These are phyloP conservation scores for Trypanosoma mega DNA, from an alignment of 208 protist genomes.

Conservation along the genomic window DNA sequence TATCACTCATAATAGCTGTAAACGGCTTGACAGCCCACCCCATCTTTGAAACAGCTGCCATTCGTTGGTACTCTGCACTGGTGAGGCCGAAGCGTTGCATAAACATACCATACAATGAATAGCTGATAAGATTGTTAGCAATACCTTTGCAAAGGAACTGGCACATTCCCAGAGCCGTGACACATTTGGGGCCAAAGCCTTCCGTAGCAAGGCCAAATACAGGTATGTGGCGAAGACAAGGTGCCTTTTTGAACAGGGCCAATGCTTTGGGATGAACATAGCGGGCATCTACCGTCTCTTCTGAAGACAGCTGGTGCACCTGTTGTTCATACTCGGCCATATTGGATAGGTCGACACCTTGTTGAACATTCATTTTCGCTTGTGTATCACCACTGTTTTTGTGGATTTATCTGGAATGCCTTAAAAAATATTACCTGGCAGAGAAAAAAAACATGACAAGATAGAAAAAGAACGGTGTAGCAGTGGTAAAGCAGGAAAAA, in stretches of 20 bases:
- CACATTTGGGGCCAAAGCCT: conserved; percentile 36
- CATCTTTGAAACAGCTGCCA: conserved; percentile 35
- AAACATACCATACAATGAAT: conserved; percentile 48
- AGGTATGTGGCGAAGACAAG: conserved; percentile 34
- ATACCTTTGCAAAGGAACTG: conserved; percentile 63
- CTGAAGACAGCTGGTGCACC: background rate
- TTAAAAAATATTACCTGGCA: too few species aligned
- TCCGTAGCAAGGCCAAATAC: conserved; percentile 43
- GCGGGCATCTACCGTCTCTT: conserved; percentile 15
- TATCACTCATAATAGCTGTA: conserved; percentile 56
- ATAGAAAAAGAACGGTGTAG: too few species aligned
- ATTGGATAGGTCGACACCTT: too few species aligned
- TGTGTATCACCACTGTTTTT: too few species aligned
- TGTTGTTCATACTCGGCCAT: too few species aligned
- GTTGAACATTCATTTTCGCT: too few species aligned
- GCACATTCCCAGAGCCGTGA: conserved; percentile 35
- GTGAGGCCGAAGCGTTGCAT: conserved; percentile 34
- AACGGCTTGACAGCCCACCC: conserved; percentile 72
- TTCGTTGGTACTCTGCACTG: conserved; percentile 47
- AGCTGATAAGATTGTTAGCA: conserved; percentile 43
- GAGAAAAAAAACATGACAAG: too few species aligned
- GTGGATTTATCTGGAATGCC: too few species aligned
- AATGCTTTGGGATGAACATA: conserved; percentile 40
- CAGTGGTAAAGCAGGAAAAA: too few species aligned
- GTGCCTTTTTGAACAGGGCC: conserved; percentile 27